These are phyloP conservation scores for Cytospora schulzeri DNA, from an alignment of 2,329 filamentous ascomycete species.

Conservation along the genomic window DNA sequence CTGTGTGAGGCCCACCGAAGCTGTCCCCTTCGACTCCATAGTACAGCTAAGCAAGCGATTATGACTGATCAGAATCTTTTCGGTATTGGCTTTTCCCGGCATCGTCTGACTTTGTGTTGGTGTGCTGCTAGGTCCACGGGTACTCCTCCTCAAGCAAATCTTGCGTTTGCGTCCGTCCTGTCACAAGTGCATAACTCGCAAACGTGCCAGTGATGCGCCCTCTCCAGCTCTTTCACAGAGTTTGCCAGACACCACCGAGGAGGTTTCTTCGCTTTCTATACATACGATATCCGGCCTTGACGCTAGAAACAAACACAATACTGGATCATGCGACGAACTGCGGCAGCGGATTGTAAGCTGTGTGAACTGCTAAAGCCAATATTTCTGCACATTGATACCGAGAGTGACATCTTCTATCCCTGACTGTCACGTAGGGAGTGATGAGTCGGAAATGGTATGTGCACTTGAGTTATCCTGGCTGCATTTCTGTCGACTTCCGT, in stretches of 20 bases:
- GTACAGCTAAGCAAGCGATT: slow-evolving; percentile 4
- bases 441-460: background rate
- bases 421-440: background rate
- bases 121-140: background rate
- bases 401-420: background rate
- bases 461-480: background rate
- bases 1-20: background rate
- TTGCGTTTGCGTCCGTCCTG: too few species aligned
- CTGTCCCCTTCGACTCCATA: background rate
- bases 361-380: background rate
- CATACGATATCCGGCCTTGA: background rate
- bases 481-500: background rate
- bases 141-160: background rate
- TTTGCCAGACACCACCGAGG: background rate
- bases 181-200: too few species aligned
- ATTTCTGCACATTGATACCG: background rate
- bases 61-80: slow-evolving; percentile 5
- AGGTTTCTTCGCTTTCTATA: background rate
- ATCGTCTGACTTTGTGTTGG: background rate
- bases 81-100: background rate
- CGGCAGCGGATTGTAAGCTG: background rate
- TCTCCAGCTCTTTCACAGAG: background rate
- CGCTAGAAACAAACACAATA: background rate
- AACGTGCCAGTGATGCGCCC: background rate
- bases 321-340: background rate